phyloP scores from a whole-genome alignment of 169 alveolate genomes.

The Theileria equi region DNA sequence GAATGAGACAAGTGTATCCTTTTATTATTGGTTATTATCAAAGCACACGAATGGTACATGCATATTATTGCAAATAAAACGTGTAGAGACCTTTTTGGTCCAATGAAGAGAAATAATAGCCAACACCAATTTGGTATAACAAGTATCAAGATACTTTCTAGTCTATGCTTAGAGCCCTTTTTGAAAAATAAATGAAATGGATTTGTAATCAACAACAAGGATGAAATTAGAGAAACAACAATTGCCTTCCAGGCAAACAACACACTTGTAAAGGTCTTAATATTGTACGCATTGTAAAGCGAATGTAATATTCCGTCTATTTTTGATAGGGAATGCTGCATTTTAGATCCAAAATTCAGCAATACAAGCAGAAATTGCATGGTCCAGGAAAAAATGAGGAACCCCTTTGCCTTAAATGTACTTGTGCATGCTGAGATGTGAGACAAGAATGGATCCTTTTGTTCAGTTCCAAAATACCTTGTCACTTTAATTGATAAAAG shows the following conservation, averaged over 20 bases:
- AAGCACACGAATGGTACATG: background rate
- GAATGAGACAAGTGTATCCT: background rate
- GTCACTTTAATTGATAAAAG: background rate
- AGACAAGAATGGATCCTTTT: background rate
- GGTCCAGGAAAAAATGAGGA: constrained; percentile 1
- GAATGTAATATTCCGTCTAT: background rate
- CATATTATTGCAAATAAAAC: background rate
- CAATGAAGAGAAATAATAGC: background rate
- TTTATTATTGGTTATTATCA: background rate
- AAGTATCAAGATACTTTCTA: background rate
- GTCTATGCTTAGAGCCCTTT: background rate
- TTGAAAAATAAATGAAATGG: background rate
- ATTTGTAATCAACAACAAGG: background rate
- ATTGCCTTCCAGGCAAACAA: constrained; percentile 2
- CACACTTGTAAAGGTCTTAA: background rate
- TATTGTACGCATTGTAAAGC: constrained; percentile 6
- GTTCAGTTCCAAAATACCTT: background rate
- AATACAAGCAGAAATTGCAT: constrained; percentile 9
- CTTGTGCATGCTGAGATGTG: background rate
- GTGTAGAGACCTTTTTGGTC: constrained; percentile 3
- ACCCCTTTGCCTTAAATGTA: background rate
- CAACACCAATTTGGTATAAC: background rate
- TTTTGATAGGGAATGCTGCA: background rate
- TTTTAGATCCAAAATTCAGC: constrained; percentile 32
- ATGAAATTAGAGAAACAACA: background rate